These are phyloP conservation scores for Phalaenopsis equestris DNA, from an alignment of 106 monocot species.

Conservation along the genomic window DNA sequence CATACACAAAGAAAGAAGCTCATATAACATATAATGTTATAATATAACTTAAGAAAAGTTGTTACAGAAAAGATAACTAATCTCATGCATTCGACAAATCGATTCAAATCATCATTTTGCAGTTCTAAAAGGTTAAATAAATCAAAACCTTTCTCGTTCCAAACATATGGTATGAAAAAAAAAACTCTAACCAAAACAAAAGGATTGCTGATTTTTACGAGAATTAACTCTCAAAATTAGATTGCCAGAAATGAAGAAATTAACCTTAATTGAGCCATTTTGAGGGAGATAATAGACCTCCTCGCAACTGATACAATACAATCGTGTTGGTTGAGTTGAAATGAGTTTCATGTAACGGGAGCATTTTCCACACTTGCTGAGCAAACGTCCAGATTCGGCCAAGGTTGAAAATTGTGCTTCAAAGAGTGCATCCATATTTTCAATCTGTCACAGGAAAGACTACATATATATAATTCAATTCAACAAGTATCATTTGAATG, in stretches of 20 bases:
- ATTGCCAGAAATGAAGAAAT: neutral
- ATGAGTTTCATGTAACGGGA: conserved; percentile 93
- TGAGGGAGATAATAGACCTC: conserved; percentile 91
- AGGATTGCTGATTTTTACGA: neutral
- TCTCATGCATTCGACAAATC: neutral
- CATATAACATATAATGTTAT: neutral
- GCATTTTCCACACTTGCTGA: conserved; percentile 98
- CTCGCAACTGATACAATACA: conserved; percentile 84
- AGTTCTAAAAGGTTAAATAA: neutral
- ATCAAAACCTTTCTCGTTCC: neutral
- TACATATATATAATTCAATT: neutral
- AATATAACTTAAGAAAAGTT: neutral
- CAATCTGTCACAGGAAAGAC: conserved; percentile 47
- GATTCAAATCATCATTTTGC: neutral
- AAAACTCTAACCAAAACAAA: neutral
- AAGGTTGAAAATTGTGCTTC: conserved; percentile 96
- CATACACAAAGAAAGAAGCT: neutral
- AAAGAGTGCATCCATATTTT: conserved; percentile 89
- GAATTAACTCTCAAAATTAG: neutral
- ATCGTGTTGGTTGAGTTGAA: conserved; percentile 56
- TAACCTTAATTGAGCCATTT: conserved; percentile 89
- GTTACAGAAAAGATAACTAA: neutral
- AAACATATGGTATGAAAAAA: neutral
- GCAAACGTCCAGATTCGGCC: conserved; percentile 74
- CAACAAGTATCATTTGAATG: neutral